A percentile compares a stretch with the other conserved stretches of the same genome.
Conservation (phyloP, 2,329 filamentous ascomycete species). For the Botrytis medusae region DNA sequence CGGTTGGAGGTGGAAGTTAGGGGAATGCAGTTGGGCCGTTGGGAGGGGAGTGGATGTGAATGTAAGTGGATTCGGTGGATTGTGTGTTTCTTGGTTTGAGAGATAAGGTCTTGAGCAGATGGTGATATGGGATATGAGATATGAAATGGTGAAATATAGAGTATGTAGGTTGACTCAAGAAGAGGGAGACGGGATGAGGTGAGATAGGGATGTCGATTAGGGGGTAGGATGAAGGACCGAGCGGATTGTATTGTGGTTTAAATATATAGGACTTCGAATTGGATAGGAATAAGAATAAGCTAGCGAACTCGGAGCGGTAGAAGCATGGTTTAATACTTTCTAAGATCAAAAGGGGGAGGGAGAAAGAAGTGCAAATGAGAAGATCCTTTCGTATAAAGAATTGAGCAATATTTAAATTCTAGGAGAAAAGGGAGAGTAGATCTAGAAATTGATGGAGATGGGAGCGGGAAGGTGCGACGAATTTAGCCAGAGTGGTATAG, state of each 20-base stretch:
- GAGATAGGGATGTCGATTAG: not conserved
- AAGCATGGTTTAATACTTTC: too few relatives aligned
- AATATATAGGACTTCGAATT: not conserved
- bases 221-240: not conserved
- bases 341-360: not conserved
- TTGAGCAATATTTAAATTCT: too few relatives aligned
- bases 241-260: not conserved
- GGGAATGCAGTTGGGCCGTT: too few relatives aligned
- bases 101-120: not conserved
- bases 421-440: too few relatives aligned
- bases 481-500: not conserved
- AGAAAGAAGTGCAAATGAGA: not conserved
- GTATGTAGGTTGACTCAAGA: not conserved
- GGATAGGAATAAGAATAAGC: not conserved
- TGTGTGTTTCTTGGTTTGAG: not conserved
- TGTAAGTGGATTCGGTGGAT: fast-evolving
- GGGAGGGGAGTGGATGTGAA: not conserved
- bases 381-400: too few relatives aligned
- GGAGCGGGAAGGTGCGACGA: not conserved
- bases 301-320: too few relatives aligned
- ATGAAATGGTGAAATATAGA: not conserved
- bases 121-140: not conserved
- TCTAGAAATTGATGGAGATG: too few relatives aligned
- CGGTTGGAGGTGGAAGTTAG: too few relatives aligned
- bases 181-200: not conserved